A percentile compares a stretch with the other conserved stretches of the same genome.
Evolutionary conservation across 495 filamentous ascomycete species (phyloP).

Genomic region (Neurospora sp.): DNA sequence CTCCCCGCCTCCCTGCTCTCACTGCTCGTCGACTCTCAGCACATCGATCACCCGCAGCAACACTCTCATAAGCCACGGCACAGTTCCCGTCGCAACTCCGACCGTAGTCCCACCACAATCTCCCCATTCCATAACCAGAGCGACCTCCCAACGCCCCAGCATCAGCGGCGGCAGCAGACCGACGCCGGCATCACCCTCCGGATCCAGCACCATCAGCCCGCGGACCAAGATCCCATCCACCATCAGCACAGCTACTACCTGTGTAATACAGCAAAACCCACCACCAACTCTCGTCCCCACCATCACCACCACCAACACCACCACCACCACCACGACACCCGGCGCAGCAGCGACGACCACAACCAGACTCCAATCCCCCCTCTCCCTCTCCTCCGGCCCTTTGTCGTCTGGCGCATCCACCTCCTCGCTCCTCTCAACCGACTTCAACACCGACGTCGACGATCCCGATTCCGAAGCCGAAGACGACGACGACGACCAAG

Average conservation of each 20-base stretch:
- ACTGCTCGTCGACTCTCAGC: neutral
- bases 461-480: neutral
- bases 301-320: neutral
- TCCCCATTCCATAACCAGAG: neutral
- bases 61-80: neutral
- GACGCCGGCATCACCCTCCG: neutral
- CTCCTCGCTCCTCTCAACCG: neutral
- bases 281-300: neutral
- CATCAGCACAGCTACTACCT: neutral
- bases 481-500: neutral
- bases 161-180: neutral
- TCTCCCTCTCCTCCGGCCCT: neutral
- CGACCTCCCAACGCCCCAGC: neutral
- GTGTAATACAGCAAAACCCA: neutral
- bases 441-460: neutral
- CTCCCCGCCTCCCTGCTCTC: neutral
- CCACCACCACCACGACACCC: neutral
- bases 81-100: neutral
- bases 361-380: neutral
- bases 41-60: neutral
- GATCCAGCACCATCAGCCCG: neutral
- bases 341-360: neutral
- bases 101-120: neutral
- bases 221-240: neutral
- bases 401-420: neutral